phyloP scores from a whole-genome alignment of 805 yeast genomes.

The Soucietia sequanensis region DNA sequence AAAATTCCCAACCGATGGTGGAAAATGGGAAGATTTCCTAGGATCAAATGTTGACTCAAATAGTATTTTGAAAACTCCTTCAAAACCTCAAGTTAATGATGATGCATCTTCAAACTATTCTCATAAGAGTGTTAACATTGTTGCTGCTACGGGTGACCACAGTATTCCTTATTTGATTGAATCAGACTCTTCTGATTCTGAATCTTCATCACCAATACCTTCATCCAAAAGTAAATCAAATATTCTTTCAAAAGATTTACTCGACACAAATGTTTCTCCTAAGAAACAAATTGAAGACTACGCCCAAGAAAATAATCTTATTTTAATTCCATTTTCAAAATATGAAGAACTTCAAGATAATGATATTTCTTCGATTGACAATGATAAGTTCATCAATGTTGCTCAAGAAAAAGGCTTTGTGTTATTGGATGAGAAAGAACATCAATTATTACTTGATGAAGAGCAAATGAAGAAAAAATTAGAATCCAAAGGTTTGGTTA shows the following conservation, averaged over 20 bases:
- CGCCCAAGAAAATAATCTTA: slow-evolving; percentile 32
- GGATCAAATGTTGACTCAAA: slow-evolving; percentile 10
- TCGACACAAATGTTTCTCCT: slow-evolving; percentile 5
- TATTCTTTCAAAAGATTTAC: slow-evolving; percentile 14
- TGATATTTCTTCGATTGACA: slow-evolving; percentile 19
- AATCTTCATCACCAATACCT: slow-evolving; percentile 15
- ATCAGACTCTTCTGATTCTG: slow-evolving; percentile 22
- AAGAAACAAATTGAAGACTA: slow-evolving; percentile 30
- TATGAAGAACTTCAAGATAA: slow-evolving; percentile 29
- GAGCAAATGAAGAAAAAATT: slow-evolving; percentile 33
- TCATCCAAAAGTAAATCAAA: background rate
- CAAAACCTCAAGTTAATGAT: slow-evolving; percentile 17
- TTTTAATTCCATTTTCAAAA: slow-evolving; percentile 28
- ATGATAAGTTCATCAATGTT: slow-evolving; percentile 20
- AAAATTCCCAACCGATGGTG: slow-evolving; percentile 16
- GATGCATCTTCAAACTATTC: slow-evolving; percentile 11
- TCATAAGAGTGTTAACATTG: slow-evolving; percentile 11
- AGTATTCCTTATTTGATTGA: slow-evolving; percentile 26
- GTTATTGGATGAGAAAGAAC: slow-evolving; percentile 24
- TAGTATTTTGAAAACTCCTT: slow-evolving; percentile 14
- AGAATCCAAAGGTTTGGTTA: slow-evolving; percentile 29
- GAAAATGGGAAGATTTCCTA: slow-evolving; percentile 41
- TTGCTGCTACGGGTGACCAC: slow-evolving; percentile 14
- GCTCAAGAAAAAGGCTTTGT: slow-evolving; percentile 26
- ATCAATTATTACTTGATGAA: slow-evolving; percentile 28